phyloP scores from a whole-genome alignment of 176 grass and related monocot species.

The Themeda triandra region DNA sequence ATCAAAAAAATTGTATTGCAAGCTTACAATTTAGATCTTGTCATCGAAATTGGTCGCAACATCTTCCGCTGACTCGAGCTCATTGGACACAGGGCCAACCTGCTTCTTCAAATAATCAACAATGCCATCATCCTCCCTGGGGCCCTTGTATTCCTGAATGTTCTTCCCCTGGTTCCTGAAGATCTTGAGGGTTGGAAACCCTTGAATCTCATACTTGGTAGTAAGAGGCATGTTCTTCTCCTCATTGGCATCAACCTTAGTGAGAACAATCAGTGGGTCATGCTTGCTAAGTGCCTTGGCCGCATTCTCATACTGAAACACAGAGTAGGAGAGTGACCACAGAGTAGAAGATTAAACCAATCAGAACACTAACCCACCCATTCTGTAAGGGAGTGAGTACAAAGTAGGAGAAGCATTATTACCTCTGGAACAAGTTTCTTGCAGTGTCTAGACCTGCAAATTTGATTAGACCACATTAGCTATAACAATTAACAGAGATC shows the following conservation, averaged over 20 bases:
- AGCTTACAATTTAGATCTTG: slow-evolving; percentile 82
- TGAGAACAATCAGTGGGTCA: slow-evolving; percentile 77
- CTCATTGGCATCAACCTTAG: slow-evolving; percentile 83
- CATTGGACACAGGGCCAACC: slow-evolving; percentile 78
- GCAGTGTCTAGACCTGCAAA: slow-evolving; percentile 91
- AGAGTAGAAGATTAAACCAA: not conserved
- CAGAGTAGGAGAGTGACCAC: not conserved
- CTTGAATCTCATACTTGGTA: slow-evolving; percentile 63
- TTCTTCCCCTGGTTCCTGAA: slow-evolving; percentile 71
- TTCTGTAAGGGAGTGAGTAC: not conserved
- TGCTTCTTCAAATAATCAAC: slow-evolving; percentile 92
- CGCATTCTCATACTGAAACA: slow-evolving; percentile 95
- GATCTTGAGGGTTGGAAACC: slow-evolving; percentile 96
- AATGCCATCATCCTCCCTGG: slow-evolving; percentile 84
- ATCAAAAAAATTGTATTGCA: no score
- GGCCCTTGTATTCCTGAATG: slow-evolving; percentile 91
- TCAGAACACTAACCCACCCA: not conserved
- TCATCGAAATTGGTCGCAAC: slow-evolving; percentile 35
- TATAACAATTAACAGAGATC: not conserved
- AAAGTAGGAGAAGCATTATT: slow-evolving; percentile 31
- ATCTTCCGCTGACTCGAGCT: slow-evolving; percentile 73
- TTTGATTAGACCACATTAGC: not conserved
- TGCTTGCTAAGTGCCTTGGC: slow-evolving; percentile 65
- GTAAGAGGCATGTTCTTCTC: slow-evolving; percentile 69
- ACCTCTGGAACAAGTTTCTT: slow-evolving; percentile 87